phyloP scores from a whole-genome alignment of 345 rosid species.

The Adansonia digitata region DNA sequence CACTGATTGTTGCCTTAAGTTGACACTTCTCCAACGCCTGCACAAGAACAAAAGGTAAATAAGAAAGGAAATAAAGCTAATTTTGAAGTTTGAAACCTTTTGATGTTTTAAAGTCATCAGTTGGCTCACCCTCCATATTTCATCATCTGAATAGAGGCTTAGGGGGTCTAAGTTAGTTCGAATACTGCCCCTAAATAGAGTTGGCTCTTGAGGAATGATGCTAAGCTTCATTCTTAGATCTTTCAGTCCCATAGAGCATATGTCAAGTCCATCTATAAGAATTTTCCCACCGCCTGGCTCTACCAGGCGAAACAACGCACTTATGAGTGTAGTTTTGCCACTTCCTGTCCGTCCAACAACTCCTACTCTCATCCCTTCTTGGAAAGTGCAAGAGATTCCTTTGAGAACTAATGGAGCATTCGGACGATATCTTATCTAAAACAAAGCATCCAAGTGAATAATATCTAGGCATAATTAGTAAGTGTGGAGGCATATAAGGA shows the following conservation, averaged over 20 bases:
- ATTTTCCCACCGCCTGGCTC: conserved; percentile 70
- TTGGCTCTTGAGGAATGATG: conserved; percentile 93
- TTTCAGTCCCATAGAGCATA: conserved; percentile 66
- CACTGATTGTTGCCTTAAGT: conserved; percentile 54
- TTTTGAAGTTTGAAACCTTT: neutral
- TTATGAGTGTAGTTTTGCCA: conserved; percentile 79
- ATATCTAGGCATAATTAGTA: neutral
- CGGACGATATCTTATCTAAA: conserved; percentile 57
- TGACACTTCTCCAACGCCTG: conserved; percentile 76
- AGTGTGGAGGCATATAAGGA: neutral
- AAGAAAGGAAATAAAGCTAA: neutral
- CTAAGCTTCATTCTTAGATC: conserved; percentile 85
- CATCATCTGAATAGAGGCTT: conserved; percentile 59
- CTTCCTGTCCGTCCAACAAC: conserved; percentile 95
- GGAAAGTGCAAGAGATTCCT: conserved; percentile 69
- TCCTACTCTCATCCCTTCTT: conserved; percentile 66
- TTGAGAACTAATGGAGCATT: conserved; percentile 64
- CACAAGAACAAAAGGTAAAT: neutral
- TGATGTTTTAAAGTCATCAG: neutral
- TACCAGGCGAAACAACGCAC: conserved; percentile 79
- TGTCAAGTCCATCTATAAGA: conserved; percentile 66
- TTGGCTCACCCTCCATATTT: conserved; percentile 67
- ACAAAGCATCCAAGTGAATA: neutral
- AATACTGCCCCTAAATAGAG: conserved; percentile 71
- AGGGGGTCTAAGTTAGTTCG: conserved; percentile 82